Conservation (phyloP, 805 yeast genomes). For the Naumovozyma castellii region DNA sequence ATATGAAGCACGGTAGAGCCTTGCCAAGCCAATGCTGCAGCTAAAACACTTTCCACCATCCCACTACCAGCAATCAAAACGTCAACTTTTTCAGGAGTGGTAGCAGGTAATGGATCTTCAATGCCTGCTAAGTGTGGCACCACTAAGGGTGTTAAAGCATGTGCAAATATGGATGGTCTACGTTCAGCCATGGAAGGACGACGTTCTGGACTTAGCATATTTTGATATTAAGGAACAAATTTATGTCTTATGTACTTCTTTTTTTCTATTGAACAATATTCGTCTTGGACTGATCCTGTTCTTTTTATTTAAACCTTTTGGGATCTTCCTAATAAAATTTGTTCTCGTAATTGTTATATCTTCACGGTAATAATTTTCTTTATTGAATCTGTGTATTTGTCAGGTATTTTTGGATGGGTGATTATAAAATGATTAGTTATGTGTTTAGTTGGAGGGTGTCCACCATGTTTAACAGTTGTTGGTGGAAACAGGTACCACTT, state of each 20-base stretch:
- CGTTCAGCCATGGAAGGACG: constrained; percentile 63
- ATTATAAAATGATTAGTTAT: too few species aligned
- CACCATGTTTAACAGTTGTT: background rate
- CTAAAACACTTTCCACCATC: constrained; percentile 73
- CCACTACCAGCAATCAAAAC: constrained; percentile 92
- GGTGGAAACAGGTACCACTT: background rate
- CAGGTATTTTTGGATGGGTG: too few species aligned
- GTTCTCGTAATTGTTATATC: background rate
- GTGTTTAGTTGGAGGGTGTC: too few species aligned
- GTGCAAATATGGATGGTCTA: constrained; percentile 41
- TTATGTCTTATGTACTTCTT: too few species aligned
- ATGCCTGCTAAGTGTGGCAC: constrained; percentile 70
- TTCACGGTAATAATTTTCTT: background rate
- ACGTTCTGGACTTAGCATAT: constrained; percentile 33
- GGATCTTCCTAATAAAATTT: background rate
- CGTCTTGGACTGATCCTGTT: background rate
- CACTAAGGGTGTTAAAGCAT: constrained; percentile 22
- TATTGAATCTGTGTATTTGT: background rate
- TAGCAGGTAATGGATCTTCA: constrained; percentile 58
- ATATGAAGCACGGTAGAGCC: constrained; percentile 93
- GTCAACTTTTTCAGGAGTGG: constrained; percentile 66
- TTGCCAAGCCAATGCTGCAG: constrained; percentile 95
- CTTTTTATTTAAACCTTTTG: background rate
- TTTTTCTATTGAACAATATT: background rate
- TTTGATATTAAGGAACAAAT: too few species aligned